Base-by-base conservation (phyloP, 305 asterid species). In the Solanum hybrid region DNA sequence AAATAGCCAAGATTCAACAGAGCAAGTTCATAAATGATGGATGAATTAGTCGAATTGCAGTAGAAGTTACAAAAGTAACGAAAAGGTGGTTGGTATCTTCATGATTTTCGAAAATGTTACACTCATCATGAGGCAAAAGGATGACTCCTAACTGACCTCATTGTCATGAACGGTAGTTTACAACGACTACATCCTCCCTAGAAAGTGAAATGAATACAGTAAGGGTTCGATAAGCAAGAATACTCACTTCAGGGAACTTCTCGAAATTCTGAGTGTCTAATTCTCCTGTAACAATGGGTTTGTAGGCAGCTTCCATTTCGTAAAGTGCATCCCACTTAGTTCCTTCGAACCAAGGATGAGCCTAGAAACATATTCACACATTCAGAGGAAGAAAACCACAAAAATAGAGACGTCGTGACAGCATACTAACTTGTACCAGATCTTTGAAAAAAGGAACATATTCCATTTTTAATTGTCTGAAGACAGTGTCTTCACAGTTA, bases 181-280 rank as follows among this genome's bases (percentile, higher is more conserved):
- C 9, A 46, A 46, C 74, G n/a, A 84, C 29, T 46, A 18, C 5
- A 31, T 29, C 74, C 74, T 84, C 75, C 40, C 18, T 29, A 31
- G 4, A 20, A 51, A 29, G 31, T 84, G 42, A 84, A 40, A 46
- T 51, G n/a, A 31, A 57, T 85, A 33, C 42, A 85, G 24, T 85
- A 85, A 31, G 33, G 2, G 11, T 51, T 57, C 13, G 18, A 85
- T 85, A 85, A 85, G 76, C 18, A 42, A 46, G 84, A 33, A 82
- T 36, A 94, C 98, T 92, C 89, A 97, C 99, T 91, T 96, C 97
- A 24, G 96, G 95, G 85, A 97, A 97, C 92, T 97, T 96, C 90
- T 97, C 99, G 7, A 97, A 97, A 94, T 97, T 97, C 92, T 96
- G 99, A 9, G 99, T 97, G 93, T 97, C 99, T 89, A 96, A 91